These are phyloP conservation scores for Leccinum rimulosum DNA, from an alignment of 768 basidiomycete genomes.

Conservation along the genomic window DNA sequence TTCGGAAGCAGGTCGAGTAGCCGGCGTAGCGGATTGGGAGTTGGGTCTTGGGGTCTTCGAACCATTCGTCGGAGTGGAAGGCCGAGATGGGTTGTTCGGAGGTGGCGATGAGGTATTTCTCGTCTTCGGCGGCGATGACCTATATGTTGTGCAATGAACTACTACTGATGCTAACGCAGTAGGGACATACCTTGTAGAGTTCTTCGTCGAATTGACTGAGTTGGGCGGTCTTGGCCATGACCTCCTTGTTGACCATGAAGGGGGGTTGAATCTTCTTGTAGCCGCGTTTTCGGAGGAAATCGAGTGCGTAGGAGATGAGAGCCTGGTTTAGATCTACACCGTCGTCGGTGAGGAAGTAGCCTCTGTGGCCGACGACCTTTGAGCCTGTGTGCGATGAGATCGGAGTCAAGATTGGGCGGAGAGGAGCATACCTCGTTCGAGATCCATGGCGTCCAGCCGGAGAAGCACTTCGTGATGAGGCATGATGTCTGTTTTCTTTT, in stretches of 20 bases:
- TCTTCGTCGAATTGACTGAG: slow-evolving; percentile 98
- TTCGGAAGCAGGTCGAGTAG: slow-evolving; percentile 96
- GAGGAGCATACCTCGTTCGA: slow-evolving; percentile 71
- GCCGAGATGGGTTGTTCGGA: slow-evolving; percentile 99
- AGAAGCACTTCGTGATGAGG: slow-evolving; percentile 98
- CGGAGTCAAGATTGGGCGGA: not conserved
- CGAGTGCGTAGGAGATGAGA: slow-evolving; percentile 89
- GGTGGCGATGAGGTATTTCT: slow-evolving; percentile 98
- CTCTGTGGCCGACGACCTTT: slow-evolving; percentile 93
- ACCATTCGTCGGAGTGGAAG: slow-evolving; percentile 96
- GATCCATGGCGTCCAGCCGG: slow-evolving; percentile 92
- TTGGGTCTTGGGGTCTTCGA: slow-evolving; percentile 87
- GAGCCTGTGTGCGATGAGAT: slow-evolving; percentile 50
- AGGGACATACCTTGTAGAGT: slow-evolving; percentile 76
- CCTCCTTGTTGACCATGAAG: slow-evolving; percentile 97
- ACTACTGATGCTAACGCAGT: not conserved
- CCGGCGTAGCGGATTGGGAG: slow-evolving; percentile 90
- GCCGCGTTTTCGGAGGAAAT: slow-evolving; percentile 77
- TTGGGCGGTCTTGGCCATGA: slow-evolving; percentile 98
- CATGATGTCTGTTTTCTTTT: slow-evolving; percentile 73
- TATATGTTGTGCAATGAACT: slow-evolving; percentile 20
- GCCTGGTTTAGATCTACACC: slow-evolving; percentile 98
- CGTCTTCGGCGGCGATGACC: slow-evolving; percentile 88
- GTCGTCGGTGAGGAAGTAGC: slow-evolving; percentile 93
- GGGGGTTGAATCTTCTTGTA: slow-evolving; percentile 97